Evolutionary conservation across 2,329 filamentous ascomycete species (phyloP), one percentile per base, ranked within the genome.

Genomic region (Fusarium circinatum): DNA sequence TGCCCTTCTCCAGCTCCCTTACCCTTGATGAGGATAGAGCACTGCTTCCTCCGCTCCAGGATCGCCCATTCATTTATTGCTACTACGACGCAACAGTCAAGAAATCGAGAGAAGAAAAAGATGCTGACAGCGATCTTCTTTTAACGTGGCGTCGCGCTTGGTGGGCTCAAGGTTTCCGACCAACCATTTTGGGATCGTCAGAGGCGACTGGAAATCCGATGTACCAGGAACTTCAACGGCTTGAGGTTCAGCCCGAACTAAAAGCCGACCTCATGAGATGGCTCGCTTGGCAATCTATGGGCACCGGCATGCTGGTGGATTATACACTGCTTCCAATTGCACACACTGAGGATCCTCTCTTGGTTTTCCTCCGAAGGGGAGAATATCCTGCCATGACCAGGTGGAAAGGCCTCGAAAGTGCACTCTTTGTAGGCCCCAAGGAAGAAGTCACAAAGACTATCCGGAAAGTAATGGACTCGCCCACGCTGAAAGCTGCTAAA

Each of bases 231-330:
- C 84, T 97, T 60, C 91, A 95, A 80, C 82, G 82, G 39, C 82
- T 90, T 65, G 84, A 89, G n/a, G 78, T 95, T 36, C 86, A 91
- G n/a, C 80, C 86, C 0, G 85, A 84, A 3, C 82, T 96, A 67
- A 91, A 92, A 80, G 85, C 84, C 20, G 94, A 97, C 71, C 79
- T 98, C 38, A 91, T 94, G 86, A 88, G 93, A 73, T 98, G 95
- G 95, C 84, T 98, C 70, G 96, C 96, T 0, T 99, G 96, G 95
- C 94, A 94, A 61, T 91, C 92, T 68, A 96, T 98, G 94, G 92
- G 92, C 18, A 92, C 91, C 24, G 96, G 96, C 4, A 84, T 98
- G 41, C 86, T 98, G 54, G 88, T 92, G 22, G 91, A 96, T 80
- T 92, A 92, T 83, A 88, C 93, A n/a, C 88, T 94, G 32, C 87